phyloP scores from a whole-genome alignment of 2,329 filamentous ascomycete species.

The Aureobasidium namibiae region DNA sequence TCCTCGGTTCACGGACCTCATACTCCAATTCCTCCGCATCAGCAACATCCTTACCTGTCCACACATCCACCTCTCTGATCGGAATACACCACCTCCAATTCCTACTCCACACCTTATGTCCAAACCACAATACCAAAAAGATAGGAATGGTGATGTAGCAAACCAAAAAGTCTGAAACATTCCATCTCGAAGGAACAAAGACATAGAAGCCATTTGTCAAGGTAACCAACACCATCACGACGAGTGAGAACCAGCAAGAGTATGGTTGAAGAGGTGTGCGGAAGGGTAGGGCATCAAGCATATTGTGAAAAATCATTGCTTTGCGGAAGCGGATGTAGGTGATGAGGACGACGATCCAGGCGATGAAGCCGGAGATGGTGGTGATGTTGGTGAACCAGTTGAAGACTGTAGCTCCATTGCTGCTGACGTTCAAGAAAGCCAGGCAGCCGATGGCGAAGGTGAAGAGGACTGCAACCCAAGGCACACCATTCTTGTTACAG shows the following conservation, averaged over 20 bases:
- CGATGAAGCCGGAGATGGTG: slow-evolving; percentile 31
- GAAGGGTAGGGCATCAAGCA: slow-evolving; percentile 42
- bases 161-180: slow-evolving; percentile 42
- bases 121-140: slow-evolving; percentile 35
- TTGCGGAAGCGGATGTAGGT: slow-evolving; percentile 45
- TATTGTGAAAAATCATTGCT: slow-evolving; percentile 42
- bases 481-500: slow-evolving; percentile 43
- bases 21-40: slow-evolving; percentile 36
- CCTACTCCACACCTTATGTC: slow-evolving; percentile 28
- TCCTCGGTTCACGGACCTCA: slow-evolving; percentile 32
- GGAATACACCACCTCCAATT: slow-evolving; percentile 25
- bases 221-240: slow-evolving; percentile 41
- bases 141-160: slow-evolving; percentile 48
- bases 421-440: slow-evolving; percentile 29
- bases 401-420: slow-evolving; percentile 30
- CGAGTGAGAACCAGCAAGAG: slow-evolving; percentile 42
- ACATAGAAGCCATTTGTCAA: slow-evolving; percentile 51
- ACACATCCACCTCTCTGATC: slow-evolving; percentile 36
- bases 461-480: slow-evolving; percentile 38
- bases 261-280: slow-evolving; percentile 45
- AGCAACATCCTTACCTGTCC: slow-evolving; percentile 37
- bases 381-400: slow-evolving; percentile 35
- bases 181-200: slow-evolving; percentile 42
- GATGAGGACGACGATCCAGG: slow-evolving; percentile 34
- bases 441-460: slow-evolving; percentile 34